Base-by-base conservation (phyloP, 768 basidiomycete species). In the Phaeotremella fagi region DNA sequence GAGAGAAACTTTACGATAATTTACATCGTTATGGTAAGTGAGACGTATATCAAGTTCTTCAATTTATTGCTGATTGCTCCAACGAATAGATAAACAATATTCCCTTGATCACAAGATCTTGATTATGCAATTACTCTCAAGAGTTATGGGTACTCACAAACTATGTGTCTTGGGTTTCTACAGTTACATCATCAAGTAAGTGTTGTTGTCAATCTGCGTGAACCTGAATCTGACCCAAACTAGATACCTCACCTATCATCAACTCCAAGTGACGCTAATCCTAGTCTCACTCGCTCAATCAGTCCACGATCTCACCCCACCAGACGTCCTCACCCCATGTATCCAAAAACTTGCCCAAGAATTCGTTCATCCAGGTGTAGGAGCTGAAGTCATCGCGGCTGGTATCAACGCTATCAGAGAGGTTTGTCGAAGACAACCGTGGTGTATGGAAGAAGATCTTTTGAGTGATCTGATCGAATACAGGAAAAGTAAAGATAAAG, bases 361-460 rank as follows among this genome's bases (percentile, higher is more conserved):
- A 70, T 99, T 98, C 62, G 87, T 99, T 1, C 92, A 98, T 73
- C 92, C 94, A 0, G 95, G 95, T 44, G 95, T 98, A 2, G 89
- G 89, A 1, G 83, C 86, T 63, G 91, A 97, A 74, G 90, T 98
- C 65, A 87, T 97, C 57, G 85, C 92, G 1, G 95, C 94, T 0
- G 95, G 95, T n/a, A 77, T 99, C 59, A 99, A 99, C 73, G 82
- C 89, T 15, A 90, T 99, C 36, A 81, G 91, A 26, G 94, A 98
- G 73, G 82, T 99, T n/a, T 95, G 90, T 72, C 75, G 87, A 27
- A 76, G 94, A 33, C 95, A 99, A 70, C 90, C 94, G 3, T 92
- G 90, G 89, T 84, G 87, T 49, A 97, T 99, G 86, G 90, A 94
- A 61, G 89, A 90, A 61, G 94, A 97, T 65, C 75, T 97, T 23